Evolutionary conservation across 1,284 basidiomycete genomes (phyloP).

Genomic region (Erythrobasidium hasegawianum): DNA sequence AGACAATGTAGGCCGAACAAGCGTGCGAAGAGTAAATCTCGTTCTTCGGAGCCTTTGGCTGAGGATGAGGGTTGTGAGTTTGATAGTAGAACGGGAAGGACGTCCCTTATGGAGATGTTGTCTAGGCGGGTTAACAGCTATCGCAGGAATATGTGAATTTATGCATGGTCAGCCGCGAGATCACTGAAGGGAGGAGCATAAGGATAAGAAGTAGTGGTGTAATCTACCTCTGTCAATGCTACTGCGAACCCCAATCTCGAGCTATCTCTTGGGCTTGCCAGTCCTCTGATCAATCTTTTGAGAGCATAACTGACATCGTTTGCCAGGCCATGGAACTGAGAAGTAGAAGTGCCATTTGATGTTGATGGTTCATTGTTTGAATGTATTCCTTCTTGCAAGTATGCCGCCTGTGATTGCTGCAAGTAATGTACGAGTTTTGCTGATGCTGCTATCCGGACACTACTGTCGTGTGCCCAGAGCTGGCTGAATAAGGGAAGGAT

Average conservation of each 20-base stretch:
- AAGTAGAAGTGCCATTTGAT: no score
- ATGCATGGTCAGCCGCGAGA: neutral
- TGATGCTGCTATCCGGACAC: conserved; percentile 8
- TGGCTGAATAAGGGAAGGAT: conserved; percentile 23
- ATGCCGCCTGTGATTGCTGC: conserved; percentile 56
- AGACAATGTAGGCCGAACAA: conserved; percentile 82
- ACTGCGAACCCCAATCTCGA: conserved; percentile 92
- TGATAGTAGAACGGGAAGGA: conserved; percentile 67
- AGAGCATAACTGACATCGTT: conserved; percentile 86
- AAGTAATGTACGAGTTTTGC: conserved; percentile 59
- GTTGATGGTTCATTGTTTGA: conserved; percentile 54
- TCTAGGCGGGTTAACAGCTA: conserved; percentile 76
- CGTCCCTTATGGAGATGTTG: conserved; percentile 71
- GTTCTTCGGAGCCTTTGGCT: conserved; percentile 82
- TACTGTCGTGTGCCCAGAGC: conserved; percentile 21
- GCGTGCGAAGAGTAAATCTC: conserved; percentile 86
- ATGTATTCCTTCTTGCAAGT: conserved; percentile 48
- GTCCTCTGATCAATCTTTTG: conserved; percentile 73
- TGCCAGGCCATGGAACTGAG: conserved; percentile 58
- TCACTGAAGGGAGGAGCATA: no score
- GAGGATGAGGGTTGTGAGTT: conserved; percentile 65
- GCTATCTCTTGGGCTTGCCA: conserved; percentile 87
- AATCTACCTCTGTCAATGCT: conserved; percentile 84
- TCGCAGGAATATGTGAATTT: no score
- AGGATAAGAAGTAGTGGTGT: conserved; percentile 4